Percentiles rank a stretch among this genome's conserved stretches.
Conservation (phyloP, 2,329 filamentous ascomycete genomes). For the Penicillium griseofulvum region DNA sequence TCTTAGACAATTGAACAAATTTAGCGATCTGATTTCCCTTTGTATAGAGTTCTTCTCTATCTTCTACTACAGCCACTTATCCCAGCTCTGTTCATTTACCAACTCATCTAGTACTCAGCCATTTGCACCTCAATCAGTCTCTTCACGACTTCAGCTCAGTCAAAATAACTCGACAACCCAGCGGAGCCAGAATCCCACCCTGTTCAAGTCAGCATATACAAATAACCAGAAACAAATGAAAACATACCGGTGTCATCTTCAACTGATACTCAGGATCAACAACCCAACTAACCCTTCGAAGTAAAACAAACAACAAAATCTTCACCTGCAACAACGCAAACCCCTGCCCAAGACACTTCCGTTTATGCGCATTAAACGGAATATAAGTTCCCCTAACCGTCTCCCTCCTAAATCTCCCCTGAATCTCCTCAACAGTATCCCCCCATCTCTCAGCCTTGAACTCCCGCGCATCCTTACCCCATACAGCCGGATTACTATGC, state of each 20-base stretch:
- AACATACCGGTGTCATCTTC: constrained; percentile 28
- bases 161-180: constrained; percentile 21
- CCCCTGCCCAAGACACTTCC: constrained; percentile 30
- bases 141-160: neutral
- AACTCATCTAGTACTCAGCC: neutral
- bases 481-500: constrained; percentile 37
- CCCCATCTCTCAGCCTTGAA: constrained; percentile 42
- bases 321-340: constrained; percentile 32
- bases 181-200: constrained; percentile 27
- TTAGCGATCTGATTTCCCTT: neutral
- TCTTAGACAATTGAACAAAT: neutral
- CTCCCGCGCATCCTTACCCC: constrained; percentile 31
- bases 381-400: constrained; percentile 30
- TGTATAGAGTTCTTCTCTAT: neutral
- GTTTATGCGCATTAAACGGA: constrained; percentile 30
- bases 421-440: constrained; percentile 33
- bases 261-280: constrained; percentile 23
- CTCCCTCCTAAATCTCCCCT: constrained; percentile 22
- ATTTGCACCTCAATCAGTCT: neutral
- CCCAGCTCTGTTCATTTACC: neutral
- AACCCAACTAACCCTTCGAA: constrained; percentile 19
- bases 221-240: neutral
- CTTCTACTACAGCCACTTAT: neutral
- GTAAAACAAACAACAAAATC: constrained; percentile 24
- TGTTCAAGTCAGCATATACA: constrained; percentile 10